Base-by-base conservation (phyloP, 2,329 filamentous ascomycete species). In the Colletotrichum musicola region DNA sequence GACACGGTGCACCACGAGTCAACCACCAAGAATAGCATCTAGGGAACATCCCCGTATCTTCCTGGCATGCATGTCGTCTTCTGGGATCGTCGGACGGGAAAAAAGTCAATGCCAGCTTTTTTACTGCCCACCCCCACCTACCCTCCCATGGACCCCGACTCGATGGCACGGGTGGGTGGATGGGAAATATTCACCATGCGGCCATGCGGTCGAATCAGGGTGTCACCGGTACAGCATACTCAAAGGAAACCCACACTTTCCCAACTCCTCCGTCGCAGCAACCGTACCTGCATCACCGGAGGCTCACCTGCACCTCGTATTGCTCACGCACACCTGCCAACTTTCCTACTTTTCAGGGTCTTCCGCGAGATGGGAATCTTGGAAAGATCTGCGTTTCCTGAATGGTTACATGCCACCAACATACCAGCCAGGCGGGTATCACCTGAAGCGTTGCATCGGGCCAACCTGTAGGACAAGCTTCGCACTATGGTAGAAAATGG, bases 381-480 rank as follows among this genome's bases (percentile, higher is more conserved):
- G 66, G 62, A 69, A 69, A 35, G 66, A 69, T 69, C 66, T 67
- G 62, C 66, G 42, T 40, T 49, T 35, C 30, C 61, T 59, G 46
- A 59, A 35, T 61, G 54, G 47, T 59, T 55, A 38, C 49, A 30
- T 30, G 6, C n/a, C 27, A 7, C 20, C 46, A 58, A 56, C 61
- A 49, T 67, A 40, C 67, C 67, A 62, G 55, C 47, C 35, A 18
- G 54, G 42, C 61, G 54, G 65, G 61, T 64, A 25, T 68, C 65
- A 64, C 65, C 65, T 68, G 65, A 64, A 68, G 65, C 47, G 65
- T 68, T 49, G 65, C 65, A 68, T 64, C 61, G 64, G 4, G 22
- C 49, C 62, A 47, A 51, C 22, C 59, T 25, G 35, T 25, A 49
- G 25, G 27, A 58, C 47, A 54, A 68, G 54, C 64, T 68, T 64